phyloP scores from a whole-genome alignment of 2,329 filamentous ascomycete genomes.

The Pseudopithomyces chartarum region DNA sequence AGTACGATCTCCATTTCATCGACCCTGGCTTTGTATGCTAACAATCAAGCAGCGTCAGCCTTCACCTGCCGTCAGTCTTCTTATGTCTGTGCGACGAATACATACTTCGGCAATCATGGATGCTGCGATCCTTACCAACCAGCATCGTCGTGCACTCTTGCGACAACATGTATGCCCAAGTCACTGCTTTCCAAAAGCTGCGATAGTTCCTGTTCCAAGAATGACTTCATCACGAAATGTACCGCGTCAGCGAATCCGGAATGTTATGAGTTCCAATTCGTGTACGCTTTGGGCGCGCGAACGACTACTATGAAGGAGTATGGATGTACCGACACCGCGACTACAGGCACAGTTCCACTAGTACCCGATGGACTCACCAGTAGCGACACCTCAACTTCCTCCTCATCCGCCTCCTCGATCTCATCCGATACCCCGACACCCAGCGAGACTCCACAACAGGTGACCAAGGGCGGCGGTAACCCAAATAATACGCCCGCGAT shows the following conservation, averaged over 20 bases:
- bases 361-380: constrained; percentile 7
- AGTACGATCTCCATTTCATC: constrained; percentile 18
- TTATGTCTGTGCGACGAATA: constrained; percentile 41
- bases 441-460: constrained; percentile 1
- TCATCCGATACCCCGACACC: constrained; percentile 6
- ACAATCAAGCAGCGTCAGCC: constrained; percentile 26
- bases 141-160: constrained; percentile 27
- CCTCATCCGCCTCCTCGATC: constrained; percentile 13
- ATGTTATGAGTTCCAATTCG: constrained; percentile 36
- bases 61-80: constrained; percentile 34
- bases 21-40: constrained; percentile 2
- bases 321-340: constrained; percentile 30
- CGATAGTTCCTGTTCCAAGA: constrained; percentile 30
- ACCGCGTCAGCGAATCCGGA: constrained; percentile 23
- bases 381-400: neutral
- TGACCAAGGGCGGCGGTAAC: constrained; percentile 2
- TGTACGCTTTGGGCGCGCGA: constrained; percentile 21
- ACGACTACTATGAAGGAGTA: constrained; percentile 35
- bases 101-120: constrained; percentile 35
- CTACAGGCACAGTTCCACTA: constrained; percentile 24
- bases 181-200: constrained; percentile 31
- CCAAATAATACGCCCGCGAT: constrained; percentile 34
- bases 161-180: constrained; percentile 38
- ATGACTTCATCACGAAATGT: constrained; percentile 37
- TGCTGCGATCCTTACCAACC: constrained; percentile 35